Conservation (phyloP, 768 basidiomycete genomes). For the Trametes coccinea region DNA sequence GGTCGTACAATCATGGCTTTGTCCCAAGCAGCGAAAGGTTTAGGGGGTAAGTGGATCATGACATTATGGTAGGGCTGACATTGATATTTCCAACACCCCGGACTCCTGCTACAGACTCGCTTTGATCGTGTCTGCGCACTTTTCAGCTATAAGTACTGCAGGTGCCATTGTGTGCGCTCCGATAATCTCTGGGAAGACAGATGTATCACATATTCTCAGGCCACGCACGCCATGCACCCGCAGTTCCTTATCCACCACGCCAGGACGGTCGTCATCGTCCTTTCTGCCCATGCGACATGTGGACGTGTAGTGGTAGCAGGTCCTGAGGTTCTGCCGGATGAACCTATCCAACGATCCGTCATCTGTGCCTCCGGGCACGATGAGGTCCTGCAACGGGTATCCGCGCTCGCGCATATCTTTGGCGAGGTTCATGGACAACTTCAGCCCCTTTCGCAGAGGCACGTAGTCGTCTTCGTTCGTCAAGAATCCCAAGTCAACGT, state of each 20-base stretch:
- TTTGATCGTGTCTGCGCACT: constrained; percentile 38
- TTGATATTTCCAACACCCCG: no score
- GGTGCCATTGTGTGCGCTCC: constrained; percentile 38
- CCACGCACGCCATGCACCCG: constrained; percentile 39
- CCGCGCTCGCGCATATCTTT: constrained; percentile 9
- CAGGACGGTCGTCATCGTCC: neutral
- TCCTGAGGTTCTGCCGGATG: constrained; percentile 24
- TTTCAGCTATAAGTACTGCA: constrained; percentile 39
- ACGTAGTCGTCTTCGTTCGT: constrained; percentile 27
- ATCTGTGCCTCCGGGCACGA: constrained; percentile 26
- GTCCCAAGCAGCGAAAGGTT: no score
- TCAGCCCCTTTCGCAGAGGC: constrained; percentile 25
- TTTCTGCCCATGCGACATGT: constrained; percentile 37
- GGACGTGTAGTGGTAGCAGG: constrained; percentile 37
- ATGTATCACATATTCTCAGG: constrained; percentile 35
- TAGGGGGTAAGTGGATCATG: no score
- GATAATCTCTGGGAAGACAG: constrained; percentile 29
- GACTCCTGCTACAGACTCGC: neutral
- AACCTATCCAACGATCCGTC: constrained; percentile 35
- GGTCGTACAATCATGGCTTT: no score
- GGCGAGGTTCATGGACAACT: constrained; percentile 22
- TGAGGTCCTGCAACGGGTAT: constrained; percentile 20
- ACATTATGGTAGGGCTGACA: no score
- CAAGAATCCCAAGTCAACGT: constrained; percentile 32
- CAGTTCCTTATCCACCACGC: neutral